These are phyloP conservation scores for Aspergillus udagawae DNA, from an alignment of 2,329 filamentous ascomycete genomes.

Conservation along the genomic window DNA sequence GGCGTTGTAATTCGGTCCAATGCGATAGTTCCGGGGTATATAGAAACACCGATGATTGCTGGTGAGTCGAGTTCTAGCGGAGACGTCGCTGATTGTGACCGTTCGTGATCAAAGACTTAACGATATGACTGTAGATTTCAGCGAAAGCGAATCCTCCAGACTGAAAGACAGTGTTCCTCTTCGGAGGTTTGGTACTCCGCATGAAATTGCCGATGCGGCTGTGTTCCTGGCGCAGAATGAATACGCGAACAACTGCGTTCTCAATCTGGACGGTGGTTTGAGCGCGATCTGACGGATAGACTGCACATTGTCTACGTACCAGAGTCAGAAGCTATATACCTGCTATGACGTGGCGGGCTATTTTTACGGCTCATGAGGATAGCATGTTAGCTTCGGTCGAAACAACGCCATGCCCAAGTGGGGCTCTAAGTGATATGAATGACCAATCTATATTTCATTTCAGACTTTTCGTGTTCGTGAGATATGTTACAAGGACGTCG, in stretches of 20 bases:
- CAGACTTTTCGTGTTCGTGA: constrained; percentile 8
- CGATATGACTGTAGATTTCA: constrained; percentile 38
- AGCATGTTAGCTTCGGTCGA: not conserved
- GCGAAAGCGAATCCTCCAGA: constrained; percentile 23
- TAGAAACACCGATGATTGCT: constrained; percentile 74
- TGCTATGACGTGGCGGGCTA: not conserved
- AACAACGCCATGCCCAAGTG: not conserved
- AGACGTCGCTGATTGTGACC: not conserved
- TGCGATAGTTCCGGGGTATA: constrained; percentile 77
- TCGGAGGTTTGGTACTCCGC: constrained; percentile 60
- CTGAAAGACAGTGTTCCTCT: constrained; percentile 55
- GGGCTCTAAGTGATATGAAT: not conserved
- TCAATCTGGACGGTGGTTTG: constrained; percentile 81
- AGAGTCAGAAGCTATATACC: not conserved
- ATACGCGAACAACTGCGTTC: constrained; percentile 81
- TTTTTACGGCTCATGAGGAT: not conserved
- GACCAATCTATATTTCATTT: constrained; percentile 5
- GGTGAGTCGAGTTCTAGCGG: constrained; percentile 45
- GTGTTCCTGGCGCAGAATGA: constrained; percentile 71
- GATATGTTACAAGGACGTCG: constrained; percentile 16
- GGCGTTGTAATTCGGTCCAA: constrained; percentile 69
- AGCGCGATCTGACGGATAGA: constrained; percentile 55
- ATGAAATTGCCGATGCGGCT: constrained; percentile 78
- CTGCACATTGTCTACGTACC: not conserved
- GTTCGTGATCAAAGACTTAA: not conserved